Conservation (phyloP, 2,329 filamentous ascomycete species). For the Aspergillus persii region DNA sequence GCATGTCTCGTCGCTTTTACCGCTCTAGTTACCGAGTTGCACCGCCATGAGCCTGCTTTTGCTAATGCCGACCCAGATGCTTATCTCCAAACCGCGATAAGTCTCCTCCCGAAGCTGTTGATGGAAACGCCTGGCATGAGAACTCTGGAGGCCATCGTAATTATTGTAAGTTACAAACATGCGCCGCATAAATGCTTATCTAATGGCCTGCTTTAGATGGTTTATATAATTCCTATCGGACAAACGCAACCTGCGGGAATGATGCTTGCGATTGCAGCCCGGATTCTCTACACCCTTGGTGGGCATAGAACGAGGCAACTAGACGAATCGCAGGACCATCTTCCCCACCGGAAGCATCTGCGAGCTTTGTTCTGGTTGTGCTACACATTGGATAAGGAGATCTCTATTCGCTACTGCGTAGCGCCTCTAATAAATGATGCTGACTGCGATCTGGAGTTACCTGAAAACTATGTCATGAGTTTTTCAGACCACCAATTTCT, state of each 20-base stretch:
- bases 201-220: constrained; percentile 12
- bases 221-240: constrained; percentile 23
- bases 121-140: constrained; percentile 20
- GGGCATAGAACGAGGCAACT: constrained; percentile 8
- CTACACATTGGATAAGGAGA: constrained; percentile 26
- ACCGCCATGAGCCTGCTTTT: constrained; percentile 21
- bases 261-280: constrained; percentile 22
- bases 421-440: constrained; percentile 24
- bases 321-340: neutral
- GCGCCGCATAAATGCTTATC: neutral
- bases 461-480: constrained; percentile 16
- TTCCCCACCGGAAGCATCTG: constrained; percentile 9
- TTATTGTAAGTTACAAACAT: constrained; percentile 15
- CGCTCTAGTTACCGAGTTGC: constrained; percentile 24
- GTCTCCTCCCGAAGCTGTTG: constrained; percentile 19
- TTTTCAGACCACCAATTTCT: constrained; percentile 21
- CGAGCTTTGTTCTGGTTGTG: constrained; percentile 26
- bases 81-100: constrained; percentile 21
- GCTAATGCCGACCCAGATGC: constrained; percentile 18
- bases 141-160: constrained; percentile 21
- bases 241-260: constrained; percentile 22
- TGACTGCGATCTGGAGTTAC: constrained; percentile 24
- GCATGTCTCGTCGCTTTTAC: constrained; percentile 25
- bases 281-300: constrained; percentile 22
- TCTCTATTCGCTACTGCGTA: constrained; percentile 19